Evolutionary conservation across 192 early-diverging fungal species (phyloP).

Genomic region (Powellomyces hirtus): DNA sequence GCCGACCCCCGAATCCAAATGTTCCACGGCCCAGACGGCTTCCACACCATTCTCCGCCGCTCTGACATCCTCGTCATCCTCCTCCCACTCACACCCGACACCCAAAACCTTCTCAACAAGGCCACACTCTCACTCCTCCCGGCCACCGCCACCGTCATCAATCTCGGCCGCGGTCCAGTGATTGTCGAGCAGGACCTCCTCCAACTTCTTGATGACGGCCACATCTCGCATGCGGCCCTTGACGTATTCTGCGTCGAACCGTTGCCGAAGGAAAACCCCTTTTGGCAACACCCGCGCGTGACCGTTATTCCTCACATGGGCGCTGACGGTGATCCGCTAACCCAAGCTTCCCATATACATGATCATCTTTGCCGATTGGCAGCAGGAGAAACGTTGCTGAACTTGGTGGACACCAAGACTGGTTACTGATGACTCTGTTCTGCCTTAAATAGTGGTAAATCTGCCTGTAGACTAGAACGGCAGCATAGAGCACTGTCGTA

Average conservation of each 20-base stretch:
- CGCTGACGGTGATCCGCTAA: neutral
- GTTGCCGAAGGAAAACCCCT: neutral
- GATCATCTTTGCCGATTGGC: neutral
- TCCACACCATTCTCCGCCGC: neutral
- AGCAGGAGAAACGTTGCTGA: neutral
- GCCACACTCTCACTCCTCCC: neutral
- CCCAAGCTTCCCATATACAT: neutral
- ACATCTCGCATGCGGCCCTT: neutral
- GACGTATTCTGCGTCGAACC: constrained; percentile 5
- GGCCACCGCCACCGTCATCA: neutral
- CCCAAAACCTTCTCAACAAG: neutral
- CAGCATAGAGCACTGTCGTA: too few species aligned
- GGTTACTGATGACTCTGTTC: neutral
- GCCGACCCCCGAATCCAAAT: neutral
- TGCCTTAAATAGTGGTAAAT: neutral
- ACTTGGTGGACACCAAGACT: neutral
- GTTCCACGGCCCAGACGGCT: neutral
- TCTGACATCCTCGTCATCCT: neutral
- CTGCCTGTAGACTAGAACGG: too few species aligned
- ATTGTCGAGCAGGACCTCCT: neutral
- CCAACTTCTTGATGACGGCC: neutral
- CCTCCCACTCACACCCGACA: neutral
- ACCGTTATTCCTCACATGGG: neutral
- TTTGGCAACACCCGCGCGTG: neutral
- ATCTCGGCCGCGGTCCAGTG: neutral